These are phyloP conservation scores for Colletotrichum phormii DNA, from an alignment of 2,329 filamentous ascomycete species.

Conservation along the genomic window DNA sequence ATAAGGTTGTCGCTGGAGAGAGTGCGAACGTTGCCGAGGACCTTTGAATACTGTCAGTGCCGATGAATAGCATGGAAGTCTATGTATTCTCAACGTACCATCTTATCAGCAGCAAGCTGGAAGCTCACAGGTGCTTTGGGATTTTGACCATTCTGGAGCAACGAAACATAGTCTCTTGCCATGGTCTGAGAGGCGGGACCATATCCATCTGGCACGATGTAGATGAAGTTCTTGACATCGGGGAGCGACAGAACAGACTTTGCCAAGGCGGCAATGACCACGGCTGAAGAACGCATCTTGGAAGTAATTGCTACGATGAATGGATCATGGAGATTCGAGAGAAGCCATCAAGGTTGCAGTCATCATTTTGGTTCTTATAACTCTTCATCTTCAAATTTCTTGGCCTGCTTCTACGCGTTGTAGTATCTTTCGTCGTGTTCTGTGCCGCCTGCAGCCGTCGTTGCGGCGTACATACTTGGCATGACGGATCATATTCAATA, in stretches of 20 bases:
- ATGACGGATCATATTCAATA: constrained; percentile 18
- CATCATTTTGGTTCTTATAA: background rate
- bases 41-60: constrained; percentile 28
- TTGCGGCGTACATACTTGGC: constrained; percentile 4
- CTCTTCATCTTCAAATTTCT: background rate
- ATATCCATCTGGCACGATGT: constrained; percentile 47
- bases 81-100: constrained; percentile 17
- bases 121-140: constrained; percentile 35
- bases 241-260: constrained; percentile 21
- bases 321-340: background rate
- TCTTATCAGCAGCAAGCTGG: constrained; percentile 39
- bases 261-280: constrained; percentile 19
- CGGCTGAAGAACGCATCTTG: constrained; percentile 32
- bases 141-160: constrained; percentile 40
- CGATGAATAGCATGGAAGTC: background rate
- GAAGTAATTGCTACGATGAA: background rate
- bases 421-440: background rate
- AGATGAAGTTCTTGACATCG: constrained; percentile 46
- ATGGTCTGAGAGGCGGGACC: constrained; percentile 45
- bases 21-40: constrained; percentile 46
- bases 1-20: constrained; percentile 48
- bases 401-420: background rate
- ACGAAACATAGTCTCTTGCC: constrained; percentile 42
- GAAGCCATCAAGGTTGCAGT: background rate
- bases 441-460: background rate